Evolutionary conservation across 225 moss, liverwort and hornwort genomes (phyloP), one percentile per base, ranked within the genome.

Genomic region (Physcomitrellopsis africana): DNA sequence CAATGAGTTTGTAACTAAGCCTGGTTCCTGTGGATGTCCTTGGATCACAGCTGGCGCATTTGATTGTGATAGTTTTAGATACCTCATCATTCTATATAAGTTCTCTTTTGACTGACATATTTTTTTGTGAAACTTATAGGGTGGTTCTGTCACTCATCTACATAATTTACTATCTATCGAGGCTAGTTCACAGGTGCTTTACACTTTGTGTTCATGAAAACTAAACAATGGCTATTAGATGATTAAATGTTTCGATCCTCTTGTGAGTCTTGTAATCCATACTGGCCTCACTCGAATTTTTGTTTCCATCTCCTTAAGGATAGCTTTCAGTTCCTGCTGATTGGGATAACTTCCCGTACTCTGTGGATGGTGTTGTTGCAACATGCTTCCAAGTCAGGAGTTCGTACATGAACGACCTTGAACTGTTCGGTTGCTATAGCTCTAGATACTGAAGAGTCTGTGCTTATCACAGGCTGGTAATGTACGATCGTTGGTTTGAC

Each of bases 61-160:
- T 37, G 32, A 37, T 7, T 37, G 32, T 37, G 4, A 4, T 37
- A 37, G 1, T 37, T 37, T 37, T 37, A 37, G 32, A 4, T 37
- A 37, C 32, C 32, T 1, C 7, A 37, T 37, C 32, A 37, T 37
- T 37, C 32, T 37, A 37, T 37, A 5, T 37, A 37, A 37, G 32
- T 37, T 37, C 7, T 37, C 8, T 52, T 13, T 61, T 42, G n/a
- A 15, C 10, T 79, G 72, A 76, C 56, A 41, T 63, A 1, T 27
- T 63, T 68, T 61, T 24, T 46, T 65, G 56, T 72, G 81, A 24
- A 49, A 70, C 52, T 51, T 68, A 54, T 82, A 94, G 92, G 94
- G 94, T 64, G 94, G 94, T 67, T 89, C 89, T 77, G 94, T 95
- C 55, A 76, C 91, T 45, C 94, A 95, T 89, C 81, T 95, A 68